A percentile compares a stretch with the other conserved stretches of the same genome.
Evolutionary conservation across 1,139 yeast species (phyloP).

Genomic region (Zygoascus meyerae): DNA sequence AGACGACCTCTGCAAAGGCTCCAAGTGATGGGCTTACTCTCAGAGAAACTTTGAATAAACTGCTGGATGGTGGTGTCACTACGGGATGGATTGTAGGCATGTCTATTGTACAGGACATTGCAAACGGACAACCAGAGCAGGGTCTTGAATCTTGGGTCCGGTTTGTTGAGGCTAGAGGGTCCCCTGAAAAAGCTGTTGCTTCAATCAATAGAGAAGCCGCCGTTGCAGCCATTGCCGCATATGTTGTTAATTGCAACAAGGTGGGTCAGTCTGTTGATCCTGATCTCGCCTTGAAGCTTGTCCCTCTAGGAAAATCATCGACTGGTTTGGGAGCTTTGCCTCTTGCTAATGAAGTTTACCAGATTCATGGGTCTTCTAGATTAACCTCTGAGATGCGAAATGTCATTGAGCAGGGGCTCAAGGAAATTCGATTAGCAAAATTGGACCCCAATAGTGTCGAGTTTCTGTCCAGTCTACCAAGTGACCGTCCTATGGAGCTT

Average conservation of each 20-base stretch:
- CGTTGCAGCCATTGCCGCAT: constrained; percentile 28
- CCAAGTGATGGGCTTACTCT: constrained; percentile 1
- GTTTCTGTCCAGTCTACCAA: constrained; percentile 22
- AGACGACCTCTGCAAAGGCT: not conserved
- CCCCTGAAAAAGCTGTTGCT: constrained; percentile 20
- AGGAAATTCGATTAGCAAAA: constrained; percentile 19
- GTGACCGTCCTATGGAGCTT: constrained; percentile 24
- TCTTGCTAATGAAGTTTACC: constrained; percentile 17
- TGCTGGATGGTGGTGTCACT: constrained; percentile 19
- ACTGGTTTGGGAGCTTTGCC: constrained; percentile 23
- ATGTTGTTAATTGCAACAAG: constrained; percentile 22
- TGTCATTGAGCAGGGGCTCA: constrained; percentile 18
- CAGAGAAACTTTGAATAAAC: constrained; percentile 18
- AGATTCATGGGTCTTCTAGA: constrained; percentile 16
- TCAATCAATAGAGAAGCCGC: constrained; percentile 28
- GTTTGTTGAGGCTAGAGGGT: constrained; percentile 29
- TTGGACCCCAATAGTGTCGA: constrained; percentile 22
- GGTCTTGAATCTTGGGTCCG: constrained; percentile 35
- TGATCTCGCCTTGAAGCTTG: constrained; percentile 28
- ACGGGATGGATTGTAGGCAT: constrained; percentile 28
- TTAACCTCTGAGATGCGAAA: constrained; percentile 12
- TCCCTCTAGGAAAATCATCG: constrained; percentile 23
- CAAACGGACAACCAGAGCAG: constrained; percentile 24
- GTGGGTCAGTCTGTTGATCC: constrained; percentile 21
- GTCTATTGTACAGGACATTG: constrained; percentile 24